phyloP scores from a whole-genome alignment of 2,329 filamentous ascomycete genomes.

The Alternaria infectoria region DNA sequence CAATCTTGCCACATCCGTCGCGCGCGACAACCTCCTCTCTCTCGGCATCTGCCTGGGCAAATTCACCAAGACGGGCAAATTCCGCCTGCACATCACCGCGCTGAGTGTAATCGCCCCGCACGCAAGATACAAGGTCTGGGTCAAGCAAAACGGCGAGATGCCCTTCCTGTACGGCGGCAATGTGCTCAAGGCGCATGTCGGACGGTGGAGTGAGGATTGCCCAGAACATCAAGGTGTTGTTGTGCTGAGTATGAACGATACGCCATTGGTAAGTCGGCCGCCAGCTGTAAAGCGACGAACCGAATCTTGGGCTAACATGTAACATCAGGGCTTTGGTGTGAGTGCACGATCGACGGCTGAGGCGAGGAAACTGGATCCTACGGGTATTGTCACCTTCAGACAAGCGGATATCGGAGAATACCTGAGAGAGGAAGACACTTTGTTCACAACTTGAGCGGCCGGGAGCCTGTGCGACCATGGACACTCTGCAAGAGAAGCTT shows the following conservation, averaged over 20 bases:
- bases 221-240: slow-evolving; percentile 93
- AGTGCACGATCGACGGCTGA: slow-evolving; percentile 88
- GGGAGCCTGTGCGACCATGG: background rate
- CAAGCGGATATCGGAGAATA: slow-evolving; percentile 97
- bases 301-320: slow-evolving; percentile 1
- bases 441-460: slow-evolving; percentile 61
- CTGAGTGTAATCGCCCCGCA: slow-evolving; percentile 88
- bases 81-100: slow-evolving; percentile 91
- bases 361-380: slow-evolving; percentile 83
- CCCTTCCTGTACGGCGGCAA: slow-evolving; percentile 95
- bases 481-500: slow-evolving; percentile 1
- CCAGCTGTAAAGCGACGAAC: no score
- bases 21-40: slow-evolving; percentile 80
- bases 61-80: slow-evolving; percentile 96
- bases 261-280: slow-evolving; percentile 63
- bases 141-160: slow-evolving; percentile 96
- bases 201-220: slow-evolving; percentile 87
- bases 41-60: slow-evolving; percentile 93
- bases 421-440: slow-evolving; percentile 77
- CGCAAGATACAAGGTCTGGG: slow-evolving; percentile 95
- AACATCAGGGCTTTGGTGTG: slow-evolving; percentile 83
- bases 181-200: slow-evolving; percentile 81
- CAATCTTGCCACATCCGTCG: slow-evolving; percentile 86
- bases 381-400: slow-evolving; percentile 84
- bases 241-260: slow-evolving; percentile 90